Base-by-base conservation (phyloP, 768 basidiomycete species). In the Boletus pseudopeckii region DNA sequence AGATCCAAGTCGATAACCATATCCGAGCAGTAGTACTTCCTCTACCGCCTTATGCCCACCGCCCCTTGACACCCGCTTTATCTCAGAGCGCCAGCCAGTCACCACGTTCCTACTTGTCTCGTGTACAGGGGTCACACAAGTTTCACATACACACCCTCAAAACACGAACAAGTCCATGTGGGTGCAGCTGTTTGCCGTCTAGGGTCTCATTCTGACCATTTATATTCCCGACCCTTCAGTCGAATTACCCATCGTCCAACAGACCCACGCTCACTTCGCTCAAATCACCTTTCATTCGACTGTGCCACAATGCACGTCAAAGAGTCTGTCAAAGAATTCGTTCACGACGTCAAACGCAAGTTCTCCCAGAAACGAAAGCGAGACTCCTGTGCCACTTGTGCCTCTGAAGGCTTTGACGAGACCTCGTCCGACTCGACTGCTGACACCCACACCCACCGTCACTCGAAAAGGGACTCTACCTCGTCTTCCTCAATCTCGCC, bases 341-440 rank as follows among this genome's bases (percentile, higher is more conserved):
- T 70, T 13, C 61, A 72, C 11, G 69, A 64, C 13, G 65, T 72
- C 30, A 72, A 71, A 47, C 69, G 63, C 48, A 69, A 48, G 45
- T 60, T 70, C 18, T 72, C 71, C 18, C 52, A 59, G 6, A 71
- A 61, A 43, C 64, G 39, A 50, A 62, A 55, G 32, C 60, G 61
- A 18, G 52, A 53, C 4, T 57, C 59, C 32, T 50, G 49, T 34
- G 50, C 64, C 28, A 50, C 55, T 11, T 52, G 59, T 48, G 36
- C 52, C 20, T 8, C 28, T 10, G 57, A 64, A 6, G 33, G 30
- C n/a, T 18, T 5, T 5, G 63, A 64, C 36, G 46, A 20, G 2
- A 40, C 43, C 13, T 55, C 58, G n/a, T 39, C 52, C 17, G 56
- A 41, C 51, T 64, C 66, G 14, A 55, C 48, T 11, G 26, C 20